A percentile compares a stretch with the other conserved stretches of the same genome.
phyloP scores from a whole-genome alignment of 176 grass and related monocot species.

The Oryza officinalis region DNA sequence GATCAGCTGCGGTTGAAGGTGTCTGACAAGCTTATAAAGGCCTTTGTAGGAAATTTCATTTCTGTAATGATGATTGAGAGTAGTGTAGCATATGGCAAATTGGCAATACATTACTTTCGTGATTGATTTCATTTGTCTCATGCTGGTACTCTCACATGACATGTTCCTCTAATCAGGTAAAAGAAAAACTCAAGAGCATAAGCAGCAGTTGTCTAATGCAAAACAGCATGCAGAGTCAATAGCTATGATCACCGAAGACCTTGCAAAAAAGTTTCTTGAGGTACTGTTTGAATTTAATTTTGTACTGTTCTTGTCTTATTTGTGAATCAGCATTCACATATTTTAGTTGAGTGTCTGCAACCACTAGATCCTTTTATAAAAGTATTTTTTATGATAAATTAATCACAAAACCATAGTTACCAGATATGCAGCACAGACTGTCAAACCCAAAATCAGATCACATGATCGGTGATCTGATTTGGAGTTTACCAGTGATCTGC shows the following conservation, averaged over 20 bases:
- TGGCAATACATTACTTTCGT: not conserved
- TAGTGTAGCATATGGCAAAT: not conserved
- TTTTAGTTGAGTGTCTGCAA: not conserved
- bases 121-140: not conserved
- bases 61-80: not conserved
- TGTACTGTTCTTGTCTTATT: not conserved
- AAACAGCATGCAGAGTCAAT: slow-evolving; percentile 80
- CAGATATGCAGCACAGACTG: not conserved
- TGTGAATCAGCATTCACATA: not conserved
- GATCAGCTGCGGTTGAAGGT: slow-evolving; percentile 1
- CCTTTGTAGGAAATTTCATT: not conserved
- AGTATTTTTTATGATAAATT: not conserved
- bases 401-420: not conserved
- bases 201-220: slow-evolving; percentile 43
- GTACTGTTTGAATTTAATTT: slow-evolving; percentile 42
- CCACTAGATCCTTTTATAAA: not conserved
- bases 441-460: not conserved
- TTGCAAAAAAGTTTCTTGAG: slow-evolving; percentile 59
- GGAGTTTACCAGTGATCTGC: not conserved
- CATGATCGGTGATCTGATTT: not conserved
- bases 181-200: slow-evolving; percentile 63
- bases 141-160: not conserved
- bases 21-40: not conserved
- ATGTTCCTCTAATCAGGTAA: slow-evolving; percentile 47
- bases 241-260: slow-evolving; percentile 63